Evolutionary conservation across 2,329 filamentous ascomycete genomes (phyloP), one percentile per base, ranked within the genome.

Genomic region (Cladosporium sp.): DNA sequence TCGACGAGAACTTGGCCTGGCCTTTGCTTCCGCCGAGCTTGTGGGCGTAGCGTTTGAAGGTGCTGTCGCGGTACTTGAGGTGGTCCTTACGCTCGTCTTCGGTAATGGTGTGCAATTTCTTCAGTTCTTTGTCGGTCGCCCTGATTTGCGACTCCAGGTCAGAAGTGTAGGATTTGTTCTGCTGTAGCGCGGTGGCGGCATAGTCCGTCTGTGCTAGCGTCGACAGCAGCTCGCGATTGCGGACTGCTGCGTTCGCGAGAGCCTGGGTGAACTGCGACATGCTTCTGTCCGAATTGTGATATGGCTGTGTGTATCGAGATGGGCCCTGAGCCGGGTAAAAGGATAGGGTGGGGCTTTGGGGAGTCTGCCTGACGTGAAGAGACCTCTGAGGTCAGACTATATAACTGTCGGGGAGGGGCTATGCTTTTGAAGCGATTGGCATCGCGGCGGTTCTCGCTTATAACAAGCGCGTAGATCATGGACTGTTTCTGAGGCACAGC

Each of bases 61-160:
- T 73, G 42, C 74, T 77, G 66, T 80, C 74, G 51, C 76, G 75
- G 61, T 80, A 79, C 50, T 72, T 74, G 50, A 77, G 69, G 55
- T 81, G 77, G 11, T 79, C 76, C 43, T 73, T 73, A 40, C 75
- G 71, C 59, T 81, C 77, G 52, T 73, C 70, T 18, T 69, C 66
- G 6, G 76, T 74, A 46, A 70, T 68, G 2, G 52, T 46, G 28
- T 75, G 70, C 6, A 79, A 65, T 2, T 61, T 55, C 3, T 59
- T 54, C n/a, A 80, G 66, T 38, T 68, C 67, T 41, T 68, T 65
- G 50, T 73, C 63, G 0, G 70, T 68, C 1, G 59, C 57, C 0
- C 50, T 43, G 32, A 77, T 67, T 49, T 78, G 69, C 7, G 57
- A 58, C 22, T 76, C 65, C 8, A 82, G 70, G 52, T 78, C 73